Percentiles rank a stretch among this genome's conserved stretches.
phyloP scores from a whole-genome alignment of 2,329 filamentous ascomycete genomes.

The Fusarium temperatum region DNA sequence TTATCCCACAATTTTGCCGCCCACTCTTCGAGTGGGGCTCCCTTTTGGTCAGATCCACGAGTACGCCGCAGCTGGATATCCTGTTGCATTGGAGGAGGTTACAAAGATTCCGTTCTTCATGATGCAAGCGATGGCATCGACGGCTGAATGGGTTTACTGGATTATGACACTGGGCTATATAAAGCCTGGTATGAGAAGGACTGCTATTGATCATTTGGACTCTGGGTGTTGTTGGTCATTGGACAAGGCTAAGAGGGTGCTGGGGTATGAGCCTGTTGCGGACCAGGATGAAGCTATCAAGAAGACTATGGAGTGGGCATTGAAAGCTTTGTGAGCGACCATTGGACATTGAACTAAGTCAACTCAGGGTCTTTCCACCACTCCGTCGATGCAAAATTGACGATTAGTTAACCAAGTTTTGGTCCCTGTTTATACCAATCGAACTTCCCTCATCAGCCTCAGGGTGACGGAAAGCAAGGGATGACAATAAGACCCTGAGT shows the following conservation, averaged over 20 bases:
- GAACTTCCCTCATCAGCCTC: too few species aligned
- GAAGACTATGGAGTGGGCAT: background rate
- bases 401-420: too few species aligned
- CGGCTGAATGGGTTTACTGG: background rate
- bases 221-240: background rate
- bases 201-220: background rate
- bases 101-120: background rate
- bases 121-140: background rate
- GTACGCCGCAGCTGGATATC: background rate
- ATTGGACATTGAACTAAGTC: too few species aligned
- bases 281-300: background rate
- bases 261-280: background rate
- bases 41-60: too few species aligned
- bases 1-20: too few species aligned
- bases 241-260: background rate
- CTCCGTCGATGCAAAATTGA: too few species aligned
- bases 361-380: too few species aligned
- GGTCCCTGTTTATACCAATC: too few species aligned
- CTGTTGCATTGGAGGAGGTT: background rate
- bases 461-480: too few species aligned
- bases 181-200: background rate
- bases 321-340: background rate
- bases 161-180: background rate
- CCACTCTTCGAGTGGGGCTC: too few species aligned
- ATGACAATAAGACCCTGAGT: too few species aligned